Percentiles rank a stretch among this genome's conserved stretches.
phyloP scores from a whole-genome alignment of 208 protist species.

The Crithidia thermophila region DNA sequence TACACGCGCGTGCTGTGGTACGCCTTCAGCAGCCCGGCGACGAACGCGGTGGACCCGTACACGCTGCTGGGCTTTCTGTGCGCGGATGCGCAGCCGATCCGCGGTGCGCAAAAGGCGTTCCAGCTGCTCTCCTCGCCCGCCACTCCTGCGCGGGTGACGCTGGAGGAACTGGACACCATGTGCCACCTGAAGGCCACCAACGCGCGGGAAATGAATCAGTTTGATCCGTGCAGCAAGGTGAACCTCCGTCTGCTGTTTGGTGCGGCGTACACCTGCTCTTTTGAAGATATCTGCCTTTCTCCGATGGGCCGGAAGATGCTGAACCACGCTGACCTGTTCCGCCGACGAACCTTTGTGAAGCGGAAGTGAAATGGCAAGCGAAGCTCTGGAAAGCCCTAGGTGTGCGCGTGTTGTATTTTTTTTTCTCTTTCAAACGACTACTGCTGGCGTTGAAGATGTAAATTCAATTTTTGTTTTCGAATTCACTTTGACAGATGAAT shows the following conservation, averaged over 20 bases:
- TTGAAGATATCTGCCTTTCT: constrained; percentile 59
- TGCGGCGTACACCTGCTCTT: constrained; percentile 38
- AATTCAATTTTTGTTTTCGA: too few relatives aligned
- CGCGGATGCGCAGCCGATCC: constrained; percentile 74
- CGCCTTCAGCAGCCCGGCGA: constrained; percentile 57
- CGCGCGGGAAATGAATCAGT: constrained; percentile 45
- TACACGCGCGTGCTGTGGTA: constrained; percentile 72
- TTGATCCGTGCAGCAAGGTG: constrained; percentile 59
- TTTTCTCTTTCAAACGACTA: constrained; percentile 11
- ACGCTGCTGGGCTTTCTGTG: constrained; percentile 78
- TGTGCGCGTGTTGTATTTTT: neutral
- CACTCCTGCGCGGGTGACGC: constrained; percentile 24
- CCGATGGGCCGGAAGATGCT: constrained; percentile 83
- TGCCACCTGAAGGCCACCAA: constrained; percentile 71
- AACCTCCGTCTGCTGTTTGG: constrained; percentile 67
- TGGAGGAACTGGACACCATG: constrained; percentile 30
- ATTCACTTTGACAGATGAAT: too few relatives aligned
- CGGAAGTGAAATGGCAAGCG: constrained; percentile 6
- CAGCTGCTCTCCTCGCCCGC: constrained; percentile 41
- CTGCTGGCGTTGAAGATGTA: too few relatives aligned
- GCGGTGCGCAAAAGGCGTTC: constrained; percentile 87
- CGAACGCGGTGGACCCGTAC: constrained; percentile 44
- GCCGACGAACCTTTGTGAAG: constrained; percentile 61
- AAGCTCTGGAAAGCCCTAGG: neutral
- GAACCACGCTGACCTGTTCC: constrained; percentile 72